Evolutionary conservation across 2,329 filamentous ascomycete genomes (phyloP), one percentile per base, ranked within the genome.

Genomic region (Salinomyces thailandicus): DNA sequence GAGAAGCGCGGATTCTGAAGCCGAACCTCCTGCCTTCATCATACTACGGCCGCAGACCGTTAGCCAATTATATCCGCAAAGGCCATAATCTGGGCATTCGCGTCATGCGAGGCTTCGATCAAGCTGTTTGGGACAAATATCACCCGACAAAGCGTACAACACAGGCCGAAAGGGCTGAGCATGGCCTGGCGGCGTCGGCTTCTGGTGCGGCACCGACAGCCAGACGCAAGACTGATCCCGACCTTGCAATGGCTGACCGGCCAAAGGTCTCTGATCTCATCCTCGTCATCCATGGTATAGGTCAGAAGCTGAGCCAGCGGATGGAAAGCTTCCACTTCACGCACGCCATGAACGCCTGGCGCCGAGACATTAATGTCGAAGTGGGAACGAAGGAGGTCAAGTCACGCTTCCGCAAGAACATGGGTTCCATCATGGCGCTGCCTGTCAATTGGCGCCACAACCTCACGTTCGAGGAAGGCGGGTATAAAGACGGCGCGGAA

Each of bases 291-390:
- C 91, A 98, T 53, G 91, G 91, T 2, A 96, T 98, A 45, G 91
- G 91, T 0, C 91, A 98, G 58, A 96, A 98, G 58, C 72, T 96
- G 33, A 93, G 87, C 0, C 86, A 98, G 57, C 73, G 87, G 9
- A 85, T 96, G 42, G 89, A 96, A 59, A 94, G 85, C 50, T 98
- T 87, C 51, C 85, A 96, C 58, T 98, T 98, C 52, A 98, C 91
- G 0, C 89, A 96, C 58, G 84, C 86, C 4, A 89, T 96, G 56
- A 96, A 94, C 53, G 75, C 79, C 0, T 91, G 98, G 49, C 77
- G 91, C 9, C 74, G 87, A 41, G 78, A 85, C 14, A 74, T 96
- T 38, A 94, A 94, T 47, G 68, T 87, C 33, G 87, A 98, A 55
- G 70, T 94, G 26, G 74, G 75, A 18, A 83, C 72, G 20, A 75